Percentiles rank a stretch among this genome's conserved stretches.
Evolutionary conservation across 495 filamentous ascomycete genomes (phyloP).

Genomic region (Mycothermus thermophilus): DNA sequence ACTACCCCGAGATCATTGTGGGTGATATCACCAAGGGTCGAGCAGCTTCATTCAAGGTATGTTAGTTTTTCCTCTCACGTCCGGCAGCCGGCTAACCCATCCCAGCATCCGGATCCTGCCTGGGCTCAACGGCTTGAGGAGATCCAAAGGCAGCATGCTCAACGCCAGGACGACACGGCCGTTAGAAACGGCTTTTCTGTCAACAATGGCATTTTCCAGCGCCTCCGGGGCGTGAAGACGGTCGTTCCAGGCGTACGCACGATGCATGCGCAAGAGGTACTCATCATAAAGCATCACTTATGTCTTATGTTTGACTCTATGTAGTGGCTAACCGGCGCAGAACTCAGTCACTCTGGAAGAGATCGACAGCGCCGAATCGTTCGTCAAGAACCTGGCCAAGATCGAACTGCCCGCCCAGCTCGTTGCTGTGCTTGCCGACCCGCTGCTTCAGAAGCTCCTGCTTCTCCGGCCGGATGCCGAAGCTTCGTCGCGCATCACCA

Average conservation of each 20-base stretch:
- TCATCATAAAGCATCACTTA: conserved; percentile 3
- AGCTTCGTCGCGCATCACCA: conserved; percentile 43
- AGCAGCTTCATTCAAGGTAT: conserved; percentile 43
- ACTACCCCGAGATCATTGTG: conserved; percentile 80
- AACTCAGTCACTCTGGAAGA: conserved; percentile 62
- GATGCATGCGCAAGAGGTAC: conserved; percentile 51
- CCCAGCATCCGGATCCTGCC: conserved; percentile 60
- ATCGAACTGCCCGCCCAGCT: conserved; percentile 74
- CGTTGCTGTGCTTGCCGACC: conserved; percentile 60
- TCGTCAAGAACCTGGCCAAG: conserved; percentile 62
- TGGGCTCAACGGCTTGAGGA: conserved; percentile 57
- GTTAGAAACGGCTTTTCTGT: conserved; percentile 37
- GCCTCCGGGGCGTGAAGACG: conserved; percentile 27
- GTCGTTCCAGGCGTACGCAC: conserved; percentile 61
- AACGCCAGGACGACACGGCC: conserved; percentile 26
- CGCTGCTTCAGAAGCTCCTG: conserved; percentile 64
- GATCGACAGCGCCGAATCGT: conserved; percentile 54
- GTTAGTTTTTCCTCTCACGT: neutral
- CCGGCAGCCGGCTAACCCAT: neutral
- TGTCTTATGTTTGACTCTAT: conserved; percentile 10
- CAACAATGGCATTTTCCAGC: conserved; percentile 31
- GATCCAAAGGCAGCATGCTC: conserved; percentile 47
- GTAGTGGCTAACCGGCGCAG: conserved; percentile 15
- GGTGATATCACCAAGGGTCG: conserved; percentile 43
- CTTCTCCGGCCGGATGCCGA: conserved; percentile 46